Evolutionary conservation across 1,284 basidiomycete genomes (phyloP), one percentile per base, ranked within the genome.

Genomic region (Agaricales sp.): DNA sequence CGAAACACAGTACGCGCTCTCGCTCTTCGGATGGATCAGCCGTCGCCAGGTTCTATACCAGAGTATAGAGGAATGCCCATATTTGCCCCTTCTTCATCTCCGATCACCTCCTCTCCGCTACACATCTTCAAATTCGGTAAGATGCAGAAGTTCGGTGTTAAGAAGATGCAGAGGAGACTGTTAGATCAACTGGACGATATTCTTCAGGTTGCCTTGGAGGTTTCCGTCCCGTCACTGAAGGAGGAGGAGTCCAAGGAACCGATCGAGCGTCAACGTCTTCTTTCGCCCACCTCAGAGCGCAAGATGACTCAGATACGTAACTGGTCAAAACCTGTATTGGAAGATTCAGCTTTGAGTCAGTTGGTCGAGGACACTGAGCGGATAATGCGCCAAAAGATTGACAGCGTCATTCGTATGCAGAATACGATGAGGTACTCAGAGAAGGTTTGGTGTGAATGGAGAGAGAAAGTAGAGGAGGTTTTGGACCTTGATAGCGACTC

Each of bases 361-460:
- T 76, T 99, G 24, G 77, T 88, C 49, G 78, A 83, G 52, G 94
- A 99, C 60, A 86, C 86, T 4, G 91, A 94, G 57, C 79, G 86
- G 30, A 78, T 95, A 30, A 88, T 96, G 74, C 77, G 89, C 30
- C 82, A 89, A 64, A 99, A 99, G 74, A 80, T 94, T 54, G 94
- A 94, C 66, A 92, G 87, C 53, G 89, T 98, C 45, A 91, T 93
- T 52, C 86, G 96, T 39, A 87, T 99, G 84, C 90, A 96, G 67
- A 98, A 97, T 63, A 98, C 93, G 20, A 96, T 99, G 56, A 77
- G 92, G 52, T 99, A 99, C 65, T 87, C 92, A 26, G 96, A 99
- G 69, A 96, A 96, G 68, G 90, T 97, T 21, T 84, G 96, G 65
- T 86, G 88, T 58, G 96, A 99, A 65, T 99, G 95, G 93, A 89